phyloP scores from a whole-genome alignment of 176 grass and related monocot genomes.

The Miscanthus lutarioriparius region DNA sequence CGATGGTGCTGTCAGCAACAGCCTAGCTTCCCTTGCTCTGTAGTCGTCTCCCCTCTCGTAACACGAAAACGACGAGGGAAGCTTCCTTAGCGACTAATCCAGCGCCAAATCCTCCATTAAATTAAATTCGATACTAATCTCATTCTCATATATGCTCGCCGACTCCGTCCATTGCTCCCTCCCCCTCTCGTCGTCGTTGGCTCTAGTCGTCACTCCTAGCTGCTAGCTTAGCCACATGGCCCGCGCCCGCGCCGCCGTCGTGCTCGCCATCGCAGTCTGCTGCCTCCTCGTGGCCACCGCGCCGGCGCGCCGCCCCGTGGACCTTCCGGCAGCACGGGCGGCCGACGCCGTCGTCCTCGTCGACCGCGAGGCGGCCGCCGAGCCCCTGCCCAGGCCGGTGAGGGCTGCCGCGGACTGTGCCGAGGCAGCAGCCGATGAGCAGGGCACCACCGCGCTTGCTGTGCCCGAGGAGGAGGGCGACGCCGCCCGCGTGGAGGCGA shows the following conservation, averaged over 20 bases:
- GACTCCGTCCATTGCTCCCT: neutral
- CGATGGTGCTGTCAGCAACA: neutral
- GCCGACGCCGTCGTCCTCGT: constrained; percentile 7
- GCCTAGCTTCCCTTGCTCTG: neutral
- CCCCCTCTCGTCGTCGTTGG: neutral
- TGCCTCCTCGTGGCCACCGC: constrained; percentile 31
- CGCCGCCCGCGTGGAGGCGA: neutral
- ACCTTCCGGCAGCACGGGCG: neutral
- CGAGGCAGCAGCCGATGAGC: too few relatives aligned
- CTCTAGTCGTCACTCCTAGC: too few relatives aligned
- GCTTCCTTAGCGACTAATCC: constrained; percentile 42
- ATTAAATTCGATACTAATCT: neutral
- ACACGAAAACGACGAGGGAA: constrained; percentile 16
- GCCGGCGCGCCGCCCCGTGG: constrained; percentile 8
- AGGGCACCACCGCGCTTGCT: neutral
- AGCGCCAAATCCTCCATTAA: neutral
- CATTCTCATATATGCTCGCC: neutral
- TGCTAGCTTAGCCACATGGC: constrained; percentile 14
- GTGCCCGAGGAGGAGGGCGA: neutral
- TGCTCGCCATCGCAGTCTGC: constrained; percentile 20
- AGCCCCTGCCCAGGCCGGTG: constrained; percentile 8
- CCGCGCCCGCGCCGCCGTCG: neutral
- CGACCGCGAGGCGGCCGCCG: neutral
- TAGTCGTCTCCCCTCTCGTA: constrained; percentile 5
- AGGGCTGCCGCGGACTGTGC: neutral